Evolutionary conservation across 257 asterid genomes (phyloP), one percentile per base, ranked within the genome.

Genomic region (Anisodus acutangulus): DNA sequence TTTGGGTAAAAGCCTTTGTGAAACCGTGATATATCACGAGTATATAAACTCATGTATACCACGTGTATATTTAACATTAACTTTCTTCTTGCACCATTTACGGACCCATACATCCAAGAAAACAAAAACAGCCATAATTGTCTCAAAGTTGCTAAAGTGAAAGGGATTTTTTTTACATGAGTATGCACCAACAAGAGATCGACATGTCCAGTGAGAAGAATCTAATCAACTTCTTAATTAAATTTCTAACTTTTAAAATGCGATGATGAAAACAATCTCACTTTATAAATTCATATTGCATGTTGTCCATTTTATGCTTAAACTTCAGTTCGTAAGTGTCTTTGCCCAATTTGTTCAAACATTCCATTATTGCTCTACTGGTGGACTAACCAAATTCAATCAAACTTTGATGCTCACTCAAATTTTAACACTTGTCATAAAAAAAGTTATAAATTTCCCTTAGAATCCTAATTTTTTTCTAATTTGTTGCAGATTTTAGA

Each of bases 321-420:
- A 0, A 17, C 57, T 39, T 39, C 13, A 39, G 13, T 16, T 39
- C 15, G 0, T 4, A 43, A 41, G 57, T 70, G 79, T 16, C 55
- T 37, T 8, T 45, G 1, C 16, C 37, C 37, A 8, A 16, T 70
- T 43, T 70, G 55, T 70, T 70, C 37, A 9, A 70, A 43, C 37
- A 70, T 70, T 43, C 79, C 31, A 17, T 70, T 51, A 7, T 37
- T 12, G 12, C 51, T 15, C 76, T 49, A 49, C 54, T 49, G 8
- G 54, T 49, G 10, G 54, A 7, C 54, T 13, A 37, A 64, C 71
- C n/a, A 37, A 68, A 35, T 68, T 68, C 12, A 37, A 68, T 68
- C 76, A 68, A 35, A 68, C 76, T 35, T 68, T 35, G 19, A 6
- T 39, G 53, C 78, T 35, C 79, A 70, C 55, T 16, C 79, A 70